Conservation (phyloP, 176 grass and related monocot genomes). For the Stipa capillata region DNA sequence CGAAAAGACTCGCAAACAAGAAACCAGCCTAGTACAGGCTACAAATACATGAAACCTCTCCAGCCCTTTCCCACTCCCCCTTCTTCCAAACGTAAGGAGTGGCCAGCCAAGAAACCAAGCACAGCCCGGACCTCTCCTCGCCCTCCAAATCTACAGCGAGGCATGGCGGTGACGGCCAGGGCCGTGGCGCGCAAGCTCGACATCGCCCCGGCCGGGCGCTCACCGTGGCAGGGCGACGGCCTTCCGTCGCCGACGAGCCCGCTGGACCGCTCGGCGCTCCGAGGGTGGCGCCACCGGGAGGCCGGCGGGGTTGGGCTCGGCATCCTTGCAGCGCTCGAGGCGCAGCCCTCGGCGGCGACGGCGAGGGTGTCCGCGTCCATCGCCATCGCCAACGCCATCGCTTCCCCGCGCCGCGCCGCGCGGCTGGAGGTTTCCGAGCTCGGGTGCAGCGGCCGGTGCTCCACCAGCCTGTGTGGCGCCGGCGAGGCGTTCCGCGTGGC, state of each 20-base stretch:
- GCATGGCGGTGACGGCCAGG: slow-evolving; percentile 29
- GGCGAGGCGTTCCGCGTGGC: slow-evolving; percentile 34
- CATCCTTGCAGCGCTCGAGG: slow-evolving; percentile 61
- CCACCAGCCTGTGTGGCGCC: slow-evolving; percentile 27
- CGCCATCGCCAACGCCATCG: neutral
- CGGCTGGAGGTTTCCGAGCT: slow-evolving; percentile 49
- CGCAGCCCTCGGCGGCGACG: neutral
- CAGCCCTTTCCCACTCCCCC: neutral
- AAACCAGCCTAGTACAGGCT: slow-evolving; percentile 10
- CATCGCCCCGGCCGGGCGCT: neutral
- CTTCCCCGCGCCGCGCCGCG: slow-evolving; percentile 21
- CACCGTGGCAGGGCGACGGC: slow-evolving; percentile 19
- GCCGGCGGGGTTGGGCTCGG: slow-evolving; percentile 61
- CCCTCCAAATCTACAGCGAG: neutral
- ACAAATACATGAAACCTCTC: slow-evolving; percentile 31
- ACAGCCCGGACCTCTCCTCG: neutral
- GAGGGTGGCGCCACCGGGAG: slow-evolving; percentile 36
- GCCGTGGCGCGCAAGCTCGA: slow-evolving; percentile 17
- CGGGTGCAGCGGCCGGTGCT: slow-evolving; percentile 42
- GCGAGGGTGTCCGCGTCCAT: neutral
- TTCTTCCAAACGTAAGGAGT: neutral
- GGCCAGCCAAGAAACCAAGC: neutral
- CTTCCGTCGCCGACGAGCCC: no score
- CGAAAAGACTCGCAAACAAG: neutral
- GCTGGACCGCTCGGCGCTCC: slow-evolving; percentile 33